These are phyloP conservation scores for Fusarium staphyleae DNA, from an alignment of 2,329 filamentous ascomycete species.

Conservation along the genomic window DNA sequence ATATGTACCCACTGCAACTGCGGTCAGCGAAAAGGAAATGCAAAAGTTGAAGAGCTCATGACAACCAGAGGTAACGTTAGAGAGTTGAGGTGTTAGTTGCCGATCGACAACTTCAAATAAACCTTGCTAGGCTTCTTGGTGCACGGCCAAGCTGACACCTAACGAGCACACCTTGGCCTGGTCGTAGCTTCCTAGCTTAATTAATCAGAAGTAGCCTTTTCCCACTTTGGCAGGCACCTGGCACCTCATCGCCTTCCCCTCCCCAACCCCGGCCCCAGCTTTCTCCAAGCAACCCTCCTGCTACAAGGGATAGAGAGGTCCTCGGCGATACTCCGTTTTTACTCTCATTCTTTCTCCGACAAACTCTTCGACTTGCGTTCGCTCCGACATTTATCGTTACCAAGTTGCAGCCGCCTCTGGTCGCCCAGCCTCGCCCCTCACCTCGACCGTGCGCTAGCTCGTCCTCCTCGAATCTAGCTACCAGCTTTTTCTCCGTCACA, in stretches of 20 bases:
- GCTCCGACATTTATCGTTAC: not conserved
- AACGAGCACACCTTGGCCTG: not conserved
- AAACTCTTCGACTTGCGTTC: not conserved
- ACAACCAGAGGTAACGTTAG: not conserved
- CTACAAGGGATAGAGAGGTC: not conserved
- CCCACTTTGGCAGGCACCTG: slow-evolving; percentile 29
- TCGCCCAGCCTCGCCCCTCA: slow-evolving; percentile 22
- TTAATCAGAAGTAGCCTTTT: slow-evolving; percentile 26
- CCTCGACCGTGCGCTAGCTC: slow-evolving; percentile 12
- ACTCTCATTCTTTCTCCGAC: slow-evolving; percentile 1
- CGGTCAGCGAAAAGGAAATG: slow-evolving; percentile 1
- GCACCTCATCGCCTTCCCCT: slow-evolving; percentile 16
- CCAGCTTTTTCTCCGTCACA: slow-evolving; percentile 19
- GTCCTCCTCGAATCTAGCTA: slow-evolving; percentile 7
- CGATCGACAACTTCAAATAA: too few relatives aligned
- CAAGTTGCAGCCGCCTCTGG: not conserved
- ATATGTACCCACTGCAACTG: slow-evolving; percentile 6
- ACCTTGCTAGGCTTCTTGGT: too few relatives aligned
- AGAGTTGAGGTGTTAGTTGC: not conserved
- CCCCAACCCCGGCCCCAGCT: slow-evolving; percentile 31
- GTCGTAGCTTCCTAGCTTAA: slow-evolving; percentile 25
- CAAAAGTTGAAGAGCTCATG: not conserved
- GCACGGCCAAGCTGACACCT: too few relatives aligned
- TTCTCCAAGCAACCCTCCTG: slow-evolving; percentile 24
- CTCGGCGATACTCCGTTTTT: slow-evolving; percentile 6